Percentiles rank a stretch among this genome's conserved stretches.
Evolutionary conservation across 1,284 basidiomycete species (phyloP).

Genomic region (Ceratobasidium sp.): DNA sequence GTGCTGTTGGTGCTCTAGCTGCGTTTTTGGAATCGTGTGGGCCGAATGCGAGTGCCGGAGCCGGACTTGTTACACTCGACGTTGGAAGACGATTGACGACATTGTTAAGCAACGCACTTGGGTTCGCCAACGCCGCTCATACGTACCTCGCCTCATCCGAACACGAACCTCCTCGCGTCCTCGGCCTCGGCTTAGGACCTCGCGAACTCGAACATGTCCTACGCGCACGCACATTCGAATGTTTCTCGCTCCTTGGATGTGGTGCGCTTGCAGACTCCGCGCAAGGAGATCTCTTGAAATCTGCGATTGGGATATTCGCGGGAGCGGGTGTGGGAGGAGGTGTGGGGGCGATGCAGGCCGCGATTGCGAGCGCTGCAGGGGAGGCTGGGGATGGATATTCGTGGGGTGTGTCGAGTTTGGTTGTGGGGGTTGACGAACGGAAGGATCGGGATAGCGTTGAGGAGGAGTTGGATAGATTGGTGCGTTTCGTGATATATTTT

Average conservation of each 20-base stretch:
- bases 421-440: slow-evolving; percentile 60
- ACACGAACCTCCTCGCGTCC: slow-evolving; percentile 43
- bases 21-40: slow-evolving; percentile 79
- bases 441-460: slow-evolving; percentile 84
- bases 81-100: slow-evolving; percentile 88
- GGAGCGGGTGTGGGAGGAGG: slow-evolving; percentile 68
- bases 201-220: slow-evolving; percentile 86
- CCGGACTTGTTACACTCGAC: slow-evolving; percentile 82
- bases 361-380: slow-evolving; percentile 89
- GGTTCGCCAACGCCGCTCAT: slow-evolving; percentile 74
- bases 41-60: slow-evolving; percentile 65
- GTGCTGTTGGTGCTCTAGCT: slow-evolving; percentile 87
- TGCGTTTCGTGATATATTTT: slow-evolving; percentile 54
- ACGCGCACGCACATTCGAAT: slow-evolving; percentile 87
- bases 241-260: slow-evolving; percentile 84
- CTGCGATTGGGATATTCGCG: slow-evolving; percentile 85
- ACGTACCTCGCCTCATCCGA: slow-evolving; percentile 15
- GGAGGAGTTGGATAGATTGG: slow-evolving; percentile 77
- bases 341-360: slow-evolving; percentile 85
- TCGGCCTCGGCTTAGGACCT: slow-evolving; percentile 67
- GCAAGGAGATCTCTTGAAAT: slow-evolving; percentile 84
- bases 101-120: slow-evolving; percentile 88
- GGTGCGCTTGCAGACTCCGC: slow-evolving; percentile 83
- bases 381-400: slow-evolving; percentile 88
- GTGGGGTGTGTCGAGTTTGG: slow-evolving; percentile 87